Conservation (phyloP, 805 yeast species). For the Saccharomycopsis amapae region DNA sequence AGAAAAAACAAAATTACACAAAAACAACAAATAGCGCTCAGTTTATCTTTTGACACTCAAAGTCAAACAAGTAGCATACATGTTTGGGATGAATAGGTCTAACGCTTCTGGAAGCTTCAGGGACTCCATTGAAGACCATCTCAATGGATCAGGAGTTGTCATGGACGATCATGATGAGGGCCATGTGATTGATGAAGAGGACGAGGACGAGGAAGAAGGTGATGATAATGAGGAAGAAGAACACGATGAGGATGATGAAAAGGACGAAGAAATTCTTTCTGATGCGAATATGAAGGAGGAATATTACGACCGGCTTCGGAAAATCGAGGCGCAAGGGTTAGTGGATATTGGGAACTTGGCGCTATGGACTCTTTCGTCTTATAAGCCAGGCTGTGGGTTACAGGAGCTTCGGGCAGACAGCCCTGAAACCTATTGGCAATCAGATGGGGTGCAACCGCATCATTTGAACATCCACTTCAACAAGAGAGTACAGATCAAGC, state of each 20-base stretch:
- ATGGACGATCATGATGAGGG: constrained; percentile 2
- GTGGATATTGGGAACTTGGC: constrained; percentile 77
- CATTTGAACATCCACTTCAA: constrained; percentile 70
- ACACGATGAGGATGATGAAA: constrained; percentile 14
- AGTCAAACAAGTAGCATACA: no score
- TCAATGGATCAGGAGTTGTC: not conserved
- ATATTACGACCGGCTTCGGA: constrained; percentile 31
- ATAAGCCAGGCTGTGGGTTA: constrained; percentile 66
- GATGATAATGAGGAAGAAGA: constrained; percentile 19
- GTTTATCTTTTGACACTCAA: no score
- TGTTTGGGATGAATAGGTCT: no score
- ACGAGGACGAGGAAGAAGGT: constrained; percentile 16
- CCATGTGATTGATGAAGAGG: constrained; percentile 10
- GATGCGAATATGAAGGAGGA: constrained; percentile 6
- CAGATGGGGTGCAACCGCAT: constrained; percentile 91
- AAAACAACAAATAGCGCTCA: no score
- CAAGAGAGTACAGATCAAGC: constrained; percentile 60
- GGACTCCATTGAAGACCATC: not conserved
- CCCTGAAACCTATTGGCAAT: constrained; percentile 82
- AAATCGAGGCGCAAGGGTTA: constrained; percentile 50
- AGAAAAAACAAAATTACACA: not conserved
- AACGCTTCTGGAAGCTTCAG: not conserved
- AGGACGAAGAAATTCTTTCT: constrained; percentile 7
- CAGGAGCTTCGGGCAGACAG: constrained; percentile 66
- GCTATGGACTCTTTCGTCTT: constrained; percentile 75